Evolutionary conservation across 176 grass and related monocot genomes (phyloP), one percentile per base, ranked within the genome.

Genomic region (Zoysia japonica): DNA sequence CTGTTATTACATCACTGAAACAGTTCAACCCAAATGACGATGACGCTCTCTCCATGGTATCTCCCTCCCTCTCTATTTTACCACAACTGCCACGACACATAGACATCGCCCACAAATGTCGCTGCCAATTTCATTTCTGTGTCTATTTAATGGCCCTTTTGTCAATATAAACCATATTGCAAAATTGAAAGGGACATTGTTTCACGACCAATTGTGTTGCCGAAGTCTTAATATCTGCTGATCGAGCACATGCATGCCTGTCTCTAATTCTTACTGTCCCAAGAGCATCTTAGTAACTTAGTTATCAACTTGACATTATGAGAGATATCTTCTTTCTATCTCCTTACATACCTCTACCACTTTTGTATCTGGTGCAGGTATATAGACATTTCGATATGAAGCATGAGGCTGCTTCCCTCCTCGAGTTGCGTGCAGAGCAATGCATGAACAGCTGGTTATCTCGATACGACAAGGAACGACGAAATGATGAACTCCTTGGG

Each of bases 361-460:
- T 47, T 50, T 3, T 53, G 68, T 84, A 51, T 61, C 59, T 3
- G 10, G 37, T 84, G 56, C 89, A 97, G 94, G 91, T 97, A 56
- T 98, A 94, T 49, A 98, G 72, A 52, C 92, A 98, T 53, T 98
- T 98, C 28, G 92, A 94, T 68, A 98, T 94, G 95, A 98, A 98
- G 69, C 95, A 98, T 59, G 95, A 98, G 54, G 92, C 88, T 68
- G 92, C 95, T 50, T 87, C 85, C 47, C 92, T 98, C 45, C 89
- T 98, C 36, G 95, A 94, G 59, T 94, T 86, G 38, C 92, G 85
- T 49, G 86, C 92, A 11, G 83, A 77, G 67, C 92, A 90, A 83
- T 88, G 85, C 90, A 98, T 98, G 88, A 79, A 87, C 49, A 85
- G 89, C 42, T 94, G 91, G 91, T 77, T 85, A 65, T 82, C 77